Conservation (phyloP, 2,329 filamentous ascomycete genomes). For the Aspergillus ibericus region DNA sequence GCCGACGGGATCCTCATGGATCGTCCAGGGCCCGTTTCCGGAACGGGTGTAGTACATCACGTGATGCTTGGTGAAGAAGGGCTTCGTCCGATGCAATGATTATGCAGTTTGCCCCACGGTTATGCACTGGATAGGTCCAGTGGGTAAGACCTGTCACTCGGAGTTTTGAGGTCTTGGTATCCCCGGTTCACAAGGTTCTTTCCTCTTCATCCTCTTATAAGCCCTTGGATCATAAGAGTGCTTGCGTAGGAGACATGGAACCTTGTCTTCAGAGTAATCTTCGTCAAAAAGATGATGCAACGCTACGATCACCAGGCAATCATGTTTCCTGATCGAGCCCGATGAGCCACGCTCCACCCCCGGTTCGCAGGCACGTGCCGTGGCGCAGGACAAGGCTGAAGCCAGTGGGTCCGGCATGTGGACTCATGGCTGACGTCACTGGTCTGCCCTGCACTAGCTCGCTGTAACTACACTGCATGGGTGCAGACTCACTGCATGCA, state of each 20-base stretch:
- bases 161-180: too few species aligned
- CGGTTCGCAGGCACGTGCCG: background rate
- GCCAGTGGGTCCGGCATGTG: background rate
- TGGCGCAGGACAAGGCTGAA: slow-evolving; percentile 1
- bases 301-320: background rate
- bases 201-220: too few species aligned
- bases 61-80: background rate
- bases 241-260: background rate
- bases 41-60: background rate
- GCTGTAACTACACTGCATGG: too few species aligned
- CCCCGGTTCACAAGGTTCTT: too few species aligned
- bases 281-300: too few species aligned
- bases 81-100: too few species aligned
- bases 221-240: too few species aligned
- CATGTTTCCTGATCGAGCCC: background rate
- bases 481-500: too few species aligned
- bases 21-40: background rate
- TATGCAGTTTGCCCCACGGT: too few species aligned
- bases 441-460: background rate
- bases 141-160: too few species aligned
- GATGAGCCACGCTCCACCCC: background rate
- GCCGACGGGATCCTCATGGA: background rate
- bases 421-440: background rate
- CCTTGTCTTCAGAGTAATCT: background rate
- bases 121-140: too few species aligned